These are phyloP conservation scores for Solanum chaucha DNA, from an alignment of 257 asterid species.

Conservation along the genomic window DNA sequence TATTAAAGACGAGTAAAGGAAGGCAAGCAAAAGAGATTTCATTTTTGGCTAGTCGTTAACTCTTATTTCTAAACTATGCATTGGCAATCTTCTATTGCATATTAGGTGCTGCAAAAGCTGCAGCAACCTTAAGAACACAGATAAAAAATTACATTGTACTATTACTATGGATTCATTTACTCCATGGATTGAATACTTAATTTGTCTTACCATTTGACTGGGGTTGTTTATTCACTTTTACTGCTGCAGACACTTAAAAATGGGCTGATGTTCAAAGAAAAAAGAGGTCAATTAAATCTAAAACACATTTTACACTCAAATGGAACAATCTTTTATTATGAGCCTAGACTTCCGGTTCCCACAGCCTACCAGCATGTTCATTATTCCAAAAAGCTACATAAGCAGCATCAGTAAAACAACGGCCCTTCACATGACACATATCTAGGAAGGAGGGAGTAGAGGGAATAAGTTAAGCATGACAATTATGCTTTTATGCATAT, in stretches of 20 bases:
- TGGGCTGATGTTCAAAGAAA: background rate
- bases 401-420: background rate
- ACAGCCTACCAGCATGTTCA: background rate
- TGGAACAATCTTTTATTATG: background rate
- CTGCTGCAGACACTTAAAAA: background rate
- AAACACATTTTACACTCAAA: background rate
- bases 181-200: background rate
- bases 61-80: background rate
- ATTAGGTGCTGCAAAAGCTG: background rate
- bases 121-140: background rate
- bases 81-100: background rate
- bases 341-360: background rate
- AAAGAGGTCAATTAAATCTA: background rate
- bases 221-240: background rate
- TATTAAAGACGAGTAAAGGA: background rate
- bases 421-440: background rate
- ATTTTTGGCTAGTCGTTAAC: background rate
- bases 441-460: background rate
- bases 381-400: background rate
- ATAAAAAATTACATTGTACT: background rate
- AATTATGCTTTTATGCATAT: background rate
- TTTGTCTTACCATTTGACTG: background rate
- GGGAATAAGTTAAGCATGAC: background rate
- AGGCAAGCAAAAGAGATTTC: background rate
- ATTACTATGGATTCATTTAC: background rate